phyloP scores from a whole-genome alignment of 768 basidiomycete genomes.

The Candolleomyces efflorescens region DNA sequence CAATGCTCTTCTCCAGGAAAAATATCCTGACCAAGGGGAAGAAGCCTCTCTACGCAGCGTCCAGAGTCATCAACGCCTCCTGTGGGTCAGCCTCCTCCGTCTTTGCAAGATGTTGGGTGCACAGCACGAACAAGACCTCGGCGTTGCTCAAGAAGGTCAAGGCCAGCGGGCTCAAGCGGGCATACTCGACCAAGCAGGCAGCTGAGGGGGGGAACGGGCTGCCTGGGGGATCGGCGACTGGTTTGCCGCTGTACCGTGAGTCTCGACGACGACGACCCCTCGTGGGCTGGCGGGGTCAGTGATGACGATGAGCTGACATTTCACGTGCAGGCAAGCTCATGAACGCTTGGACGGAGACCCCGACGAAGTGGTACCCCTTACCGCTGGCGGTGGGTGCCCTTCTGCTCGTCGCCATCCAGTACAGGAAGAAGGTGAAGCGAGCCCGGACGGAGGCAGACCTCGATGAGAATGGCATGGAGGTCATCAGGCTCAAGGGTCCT shows the following conservation, averaged over 20 bases:
- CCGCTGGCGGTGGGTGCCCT: constrained; percentile 88
- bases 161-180: constrained; percentile 31
- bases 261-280: background rate
- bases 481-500: constrained; percentile 80
- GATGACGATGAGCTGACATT: background rate
- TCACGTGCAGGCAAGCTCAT: constrained; percentile 52
- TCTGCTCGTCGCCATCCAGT: constrained; percentile 77
- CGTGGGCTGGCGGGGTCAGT: too few relatives aligned
- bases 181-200: constrained; percentile 34
- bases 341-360: constrained; percentile 80
- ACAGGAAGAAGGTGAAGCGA: constrained; percentile 52
- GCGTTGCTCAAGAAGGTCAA: constrained; percentile 43
- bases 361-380: constrained; percentile 94
- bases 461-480: constrained; percentile 79
- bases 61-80: constrained; percentile 49
- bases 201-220: constrained; percentile 18
- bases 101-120: constrained; percentile 48
- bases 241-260: constrained; percentile 52
- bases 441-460: constrained; percentile 64
- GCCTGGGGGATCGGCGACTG: constrained; percentile 16
- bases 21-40: constrained; percentile 47
- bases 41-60: constrained; percentile 54
- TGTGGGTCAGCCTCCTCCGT: constrained; percentile 43
- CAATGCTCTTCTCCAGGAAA: constrained; percentile 51
- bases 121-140: constrained; percentile 49